A percentile compares a stretch with the other conserved stretches of the same genome.
These are phyloP conservation scores for Physcomitrellopsis africana DNA, from an alignment of 225 moss, liverwort and hornwort genomes.

Conservation along the genomic window DNA sequence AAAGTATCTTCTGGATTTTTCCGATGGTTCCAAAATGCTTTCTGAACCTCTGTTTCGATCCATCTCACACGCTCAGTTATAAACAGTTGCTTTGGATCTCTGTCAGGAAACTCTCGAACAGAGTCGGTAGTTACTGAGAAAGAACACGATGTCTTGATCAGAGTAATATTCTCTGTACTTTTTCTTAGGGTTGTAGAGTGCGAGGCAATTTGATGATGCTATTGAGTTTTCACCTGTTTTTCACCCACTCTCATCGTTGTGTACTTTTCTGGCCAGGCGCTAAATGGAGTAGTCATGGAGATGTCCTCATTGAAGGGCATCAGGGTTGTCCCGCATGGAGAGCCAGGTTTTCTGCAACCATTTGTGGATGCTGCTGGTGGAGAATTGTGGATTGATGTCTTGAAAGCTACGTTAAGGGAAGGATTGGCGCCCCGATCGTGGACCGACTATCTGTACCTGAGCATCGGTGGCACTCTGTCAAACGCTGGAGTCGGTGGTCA, in stretches of 20 bases:
- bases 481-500: constrained; percentile 94
- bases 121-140: background rate
- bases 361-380: constrained; percentile 80
- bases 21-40: background rate
- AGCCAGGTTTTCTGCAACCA: constrained; percentile 41
- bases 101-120: background rate
- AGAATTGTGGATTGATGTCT: constrained; percentile 84
- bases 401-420: constrained; percentile 52
- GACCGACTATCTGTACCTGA: constrained; percentile 86
- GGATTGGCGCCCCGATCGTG: constrained; percentile 74
- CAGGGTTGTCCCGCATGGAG: constrained; percentile 42
- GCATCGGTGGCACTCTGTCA: constrained; percentile 92
- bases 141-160: no score
- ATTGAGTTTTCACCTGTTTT: no score
- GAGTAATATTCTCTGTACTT: no score
- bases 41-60: background rate
- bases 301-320: constrained; percentile 76
- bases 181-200: no score
- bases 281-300: constrained; percentile 73
- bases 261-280: constrained; percentile 40
- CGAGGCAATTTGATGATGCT: no score
- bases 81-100: background rate
- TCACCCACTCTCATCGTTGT: no score
- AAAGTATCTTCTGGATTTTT: constrained; percentile 22
- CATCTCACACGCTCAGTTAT: background rate